Base-by-base conservation (phyloP, 345 rosid species). In the Geranium rotundifolium region DNA sequence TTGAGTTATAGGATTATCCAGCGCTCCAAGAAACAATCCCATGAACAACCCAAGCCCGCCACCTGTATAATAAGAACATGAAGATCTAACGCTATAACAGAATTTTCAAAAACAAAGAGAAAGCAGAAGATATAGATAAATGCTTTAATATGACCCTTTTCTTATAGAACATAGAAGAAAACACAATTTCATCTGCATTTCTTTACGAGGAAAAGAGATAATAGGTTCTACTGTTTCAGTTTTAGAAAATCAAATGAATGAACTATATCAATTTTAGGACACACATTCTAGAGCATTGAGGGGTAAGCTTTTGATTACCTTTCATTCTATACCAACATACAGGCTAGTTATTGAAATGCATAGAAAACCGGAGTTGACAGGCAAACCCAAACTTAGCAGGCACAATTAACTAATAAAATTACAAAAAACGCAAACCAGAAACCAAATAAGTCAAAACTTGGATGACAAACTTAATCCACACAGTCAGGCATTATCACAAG, bases 21-120 rank as follows among this genome's bases (percentile, higher is more conserved):
- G 60, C 52, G 99, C 88, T 52, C 96, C 96, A 2, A 90, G 68
- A 67, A 92, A 82, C 71, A 90, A 19, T 58, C 98, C 98, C 95
- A 92, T 87, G 79, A 80, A 72, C 65, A 92, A 59, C 23, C 98
- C 98, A 4, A 89, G 79, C 29, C 97, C 99, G 54, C 99, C 99
- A 60, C 96, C 98, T 92, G 79, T 72, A 79, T 56, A 69, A 29
- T 61, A 39, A 46, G 10, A 46, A 14, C 15, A 46, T 46, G 14
- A 46, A 46, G 10, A 9, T 14, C 15, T 46, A 4, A 2, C 16
- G 3, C 52, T 2, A 37, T 37, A 34, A 9, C 10, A 46, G 15
- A 46, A 9, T 46, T 14, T 12, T 46, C 16, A 46, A 9, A 46
- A 34, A 34, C 41, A 34, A 34, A 12, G 8, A 12, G 52, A 46